Base-by-base conservation (phyloP, 2,329 filamentous ascomycete genomes). In the Paraphoma chrysanthemicola region DNA sequence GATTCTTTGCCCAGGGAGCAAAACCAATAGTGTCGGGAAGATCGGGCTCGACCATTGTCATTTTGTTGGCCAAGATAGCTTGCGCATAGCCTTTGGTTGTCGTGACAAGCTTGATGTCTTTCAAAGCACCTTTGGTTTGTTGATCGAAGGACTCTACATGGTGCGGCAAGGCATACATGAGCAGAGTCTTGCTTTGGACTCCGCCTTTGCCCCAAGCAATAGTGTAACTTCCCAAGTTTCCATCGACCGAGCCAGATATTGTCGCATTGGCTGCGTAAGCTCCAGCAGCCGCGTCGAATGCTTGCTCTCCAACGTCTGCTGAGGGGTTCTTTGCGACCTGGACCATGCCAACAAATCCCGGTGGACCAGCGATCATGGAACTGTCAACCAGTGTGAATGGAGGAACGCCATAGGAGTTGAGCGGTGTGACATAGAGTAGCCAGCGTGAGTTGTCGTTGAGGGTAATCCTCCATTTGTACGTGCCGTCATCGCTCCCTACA, bases 101-200 rank as follows among this genome's bases (percentile, higher is more conserved):
- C 1, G 93, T 95, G 57, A 89, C 85, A 50, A 98, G 80, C 58
- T 85, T 81, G 7, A 96, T 76, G 12, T 80, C 71, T 7, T 79
- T 85, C 30, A 74, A 45, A 44, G 81, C 69, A 12, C 81, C 81
- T 33, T 81, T 78, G 2, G 86, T 88, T 4, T 75, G 74, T 2
- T 75, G 63, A 63, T 92, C 86, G 63, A 98, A 95, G 0, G 91
- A 92, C 42, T 88, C 81, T 1, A 91, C 75, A 62, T 98, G 95
- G 75, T 99, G 95, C 39, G 94, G 92, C 49, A 99, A 80, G 16
- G 93, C 93, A 73, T 90, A 98, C 90, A 97, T 96, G 62, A 95
- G 81, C 44, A 97, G 80, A 2, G 81, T 84, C 36, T 85, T 60
- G 33, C 47, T 56, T 12, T 56, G 43, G 30, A 89, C 80, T 6